Evolutionary conservation across 2,329 filamentous ascomycete genomes (phyloP).

Genomic region (Pseudogymnoascus sp.): DNA sequence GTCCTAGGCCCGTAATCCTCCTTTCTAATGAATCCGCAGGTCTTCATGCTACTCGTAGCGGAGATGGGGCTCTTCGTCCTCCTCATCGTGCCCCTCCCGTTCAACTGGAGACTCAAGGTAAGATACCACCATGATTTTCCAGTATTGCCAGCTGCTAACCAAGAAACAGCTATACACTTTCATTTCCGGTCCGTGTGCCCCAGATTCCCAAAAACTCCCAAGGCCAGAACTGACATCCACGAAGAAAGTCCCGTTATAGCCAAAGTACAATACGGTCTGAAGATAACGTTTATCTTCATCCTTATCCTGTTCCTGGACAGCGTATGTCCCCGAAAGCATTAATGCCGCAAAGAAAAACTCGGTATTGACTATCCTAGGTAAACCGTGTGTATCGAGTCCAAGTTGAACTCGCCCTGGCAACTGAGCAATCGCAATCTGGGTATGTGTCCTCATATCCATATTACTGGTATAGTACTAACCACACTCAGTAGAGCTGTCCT

Average conservation of each 20-base stretch:
- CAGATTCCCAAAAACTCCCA: conserved; percentile 18
- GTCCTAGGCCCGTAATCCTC: background rate
- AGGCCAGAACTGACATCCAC: conserved; percentile 17
- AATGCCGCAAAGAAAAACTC: background rate
- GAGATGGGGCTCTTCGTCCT: conserved; percentile 78
- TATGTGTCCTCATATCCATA: conserved; percentile 10
- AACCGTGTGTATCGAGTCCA: conserved; percentile 95
- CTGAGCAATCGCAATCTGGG: conserved; percentile 43
- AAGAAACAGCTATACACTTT: conserved; percentile 7
- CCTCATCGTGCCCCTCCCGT: conserved; percentile 79
- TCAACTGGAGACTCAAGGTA: conserved; percentile 69
- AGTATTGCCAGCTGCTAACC: background rate
- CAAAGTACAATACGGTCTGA: conserved; percentile 94
- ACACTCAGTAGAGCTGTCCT: conserved; percentile 51
- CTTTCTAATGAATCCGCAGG: conserved; percentile 39
- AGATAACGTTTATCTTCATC: conserved; percentile 99
- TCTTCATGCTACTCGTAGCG: conserved; percentile 71
- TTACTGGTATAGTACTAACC: conserved; percentile 20
- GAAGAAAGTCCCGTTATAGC: conserved; percentile 50
- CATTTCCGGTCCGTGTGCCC: conserved; percentile 11
- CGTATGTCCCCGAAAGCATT: conserved; percentile 49
- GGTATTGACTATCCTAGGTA: conserved; percentile 14
- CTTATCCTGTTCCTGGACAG: conserved; percentile 96
- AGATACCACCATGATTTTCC: conserved; percentile 23
- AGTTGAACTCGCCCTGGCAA: conserved; percentile 67